Evolutionary conservation across 1,284 basidiomycete genomes (phyloP).

Genomic region (Apiotrichum sp.): DNA sequence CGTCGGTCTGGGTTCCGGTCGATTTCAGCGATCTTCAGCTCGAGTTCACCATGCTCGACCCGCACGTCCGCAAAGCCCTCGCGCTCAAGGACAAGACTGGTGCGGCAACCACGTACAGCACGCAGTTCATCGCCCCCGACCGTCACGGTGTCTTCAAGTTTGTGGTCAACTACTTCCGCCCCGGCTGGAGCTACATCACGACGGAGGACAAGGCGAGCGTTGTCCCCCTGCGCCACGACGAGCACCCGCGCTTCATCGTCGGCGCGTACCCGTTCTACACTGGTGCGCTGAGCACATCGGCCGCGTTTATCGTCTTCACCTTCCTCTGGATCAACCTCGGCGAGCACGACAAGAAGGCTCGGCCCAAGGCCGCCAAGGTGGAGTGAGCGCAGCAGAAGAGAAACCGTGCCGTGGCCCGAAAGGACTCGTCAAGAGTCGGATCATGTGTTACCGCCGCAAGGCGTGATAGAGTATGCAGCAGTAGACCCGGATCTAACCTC

Average conservation of each 20-base stretch:
- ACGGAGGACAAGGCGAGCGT: slow-evolving; percentile 74
- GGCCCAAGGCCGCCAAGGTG: slow-evolving; percentile 26
- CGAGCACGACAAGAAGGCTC: slow-evolving; percentile 50
- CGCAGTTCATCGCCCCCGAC: slow-evolving; percentile 81
- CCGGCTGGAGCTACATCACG: slow-evolving; percentile 69
- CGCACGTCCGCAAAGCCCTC: slow-evolving; percentile 74
- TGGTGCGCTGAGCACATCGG: slow-evolving; percentile 78
- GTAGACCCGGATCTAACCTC: background rate
- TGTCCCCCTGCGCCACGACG: slow-evolving; percentile 88
- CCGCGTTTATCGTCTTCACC: slow-evolving; percentile 76
- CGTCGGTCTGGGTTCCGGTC: slow-evolving; percentile 61
- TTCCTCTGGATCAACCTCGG: slow-evolving; percentile 67
- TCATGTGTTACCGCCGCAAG: background rate
- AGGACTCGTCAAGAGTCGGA: too few relatives aligned
- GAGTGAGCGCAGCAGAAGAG: slow-evolving; percentile 22
- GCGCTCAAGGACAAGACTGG: slow-evolving; percentile 45
- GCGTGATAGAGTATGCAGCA: background rate
- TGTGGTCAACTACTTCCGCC: slow-evolving; percentile 77
- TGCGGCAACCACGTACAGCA: slow-evolving; percentile 54
- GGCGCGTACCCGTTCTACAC: slow-evolving; percentile 93
- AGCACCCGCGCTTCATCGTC: slow-evolving; percentile 86
- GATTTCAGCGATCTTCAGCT: slow-evolving; percentile 73
- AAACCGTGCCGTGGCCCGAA: background rate
- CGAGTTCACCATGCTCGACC: slow-evolving; percentile 97
- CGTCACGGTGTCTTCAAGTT: slow-evolving; percentile 98